A percentile compares a stretch with the other conserved stretches of the same genome.
Conservation (phyloP, 176 grass and related monocot genomes). For the Juncus effusus region DNA sequence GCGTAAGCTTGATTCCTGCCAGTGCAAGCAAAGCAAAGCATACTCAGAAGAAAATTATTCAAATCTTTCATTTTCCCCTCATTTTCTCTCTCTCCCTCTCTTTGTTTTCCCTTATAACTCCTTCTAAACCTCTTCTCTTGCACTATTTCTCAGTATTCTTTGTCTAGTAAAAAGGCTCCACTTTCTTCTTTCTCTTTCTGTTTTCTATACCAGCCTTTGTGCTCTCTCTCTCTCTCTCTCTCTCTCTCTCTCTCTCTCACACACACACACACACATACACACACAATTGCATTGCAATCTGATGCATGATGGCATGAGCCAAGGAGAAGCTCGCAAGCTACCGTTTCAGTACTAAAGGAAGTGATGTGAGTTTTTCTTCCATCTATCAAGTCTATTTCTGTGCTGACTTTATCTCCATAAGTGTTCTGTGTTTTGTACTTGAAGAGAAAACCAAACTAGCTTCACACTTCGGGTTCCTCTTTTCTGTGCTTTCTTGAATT, state of each 20-base stretch:
- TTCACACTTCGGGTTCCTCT: not conserved
- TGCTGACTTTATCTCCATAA: not conserved
- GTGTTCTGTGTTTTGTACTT: not conserved
- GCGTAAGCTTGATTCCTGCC: slow-evolving; percentile 89
- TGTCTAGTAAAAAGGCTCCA: slow-evolving; percentile 28
- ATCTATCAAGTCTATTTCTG: slow-evolving; percentile 4
- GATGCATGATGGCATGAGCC: slow-evolving; percentile 17
- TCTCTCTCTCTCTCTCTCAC: slow-evolving; percentile 22
- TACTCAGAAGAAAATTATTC: slow-evolving; percentile 36
- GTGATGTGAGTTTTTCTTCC: slow-evolving; percentile 28
- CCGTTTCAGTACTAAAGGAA: slow-evolving; percentile 19
- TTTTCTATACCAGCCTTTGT: slow-evolving; percentile 16
- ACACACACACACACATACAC: not conserved
- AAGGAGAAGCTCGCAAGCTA: slow-evolving; percentile 18
- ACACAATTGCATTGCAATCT: slow-evolving; percentile 8
- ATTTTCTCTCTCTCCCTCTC: slow-evolving; percentile 7
- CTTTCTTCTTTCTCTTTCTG: slow-evolving; percentile 42
- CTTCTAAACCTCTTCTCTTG: slow-evolving; percentile 28
- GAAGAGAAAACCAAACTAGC: not conserved
- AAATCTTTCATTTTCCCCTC: slow-evolving; percentile 26
- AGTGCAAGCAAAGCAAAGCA: slow-evolving; percentile 95
- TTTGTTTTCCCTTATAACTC: slow-evolving; percentile 21
- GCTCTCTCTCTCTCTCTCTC: slow-evolving; percentile 15
- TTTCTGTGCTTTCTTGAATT: not conserved
- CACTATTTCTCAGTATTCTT: slow-evolving; percentile 13